These are phyloP conservation scores for Diatrype stigma DNA, from an alignment of 2,329 filamentous ascomycete genomes.

Conservation along the genomic window DNA sequence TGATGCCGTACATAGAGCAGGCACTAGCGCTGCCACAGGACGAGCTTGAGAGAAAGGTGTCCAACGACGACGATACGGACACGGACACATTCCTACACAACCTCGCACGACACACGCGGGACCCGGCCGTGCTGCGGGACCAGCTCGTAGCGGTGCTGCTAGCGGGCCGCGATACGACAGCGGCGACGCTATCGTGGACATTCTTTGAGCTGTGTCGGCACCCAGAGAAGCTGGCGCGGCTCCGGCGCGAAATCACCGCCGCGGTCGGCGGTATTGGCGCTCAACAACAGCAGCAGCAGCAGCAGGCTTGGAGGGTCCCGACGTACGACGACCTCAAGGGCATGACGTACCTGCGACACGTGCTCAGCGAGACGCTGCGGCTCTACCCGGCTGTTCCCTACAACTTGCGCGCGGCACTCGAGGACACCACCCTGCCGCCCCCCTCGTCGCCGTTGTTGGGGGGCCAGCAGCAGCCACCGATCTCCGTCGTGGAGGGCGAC, in stretches of 20 bases:
- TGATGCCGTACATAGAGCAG: conserved; percentile 64
- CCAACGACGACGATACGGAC: conserved; percentile 53
- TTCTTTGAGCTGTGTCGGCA: conserved; percentile 63
- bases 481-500: conserved; percentile 44
- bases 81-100: conserved; percentile 68
- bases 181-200: conserved; percentile 61
- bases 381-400: conserved; percentile 57
- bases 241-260: conserved; percentile 57
- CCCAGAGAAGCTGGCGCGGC: conserved; percentile 51
- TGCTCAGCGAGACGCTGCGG: conserved; percentile 41
- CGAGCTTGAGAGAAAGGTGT: conserved; percentile 66
- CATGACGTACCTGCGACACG: conserved; percentile 61
- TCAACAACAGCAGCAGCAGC: too few relatives aligned
- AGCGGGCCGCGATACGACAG: conserved; percentile 69
- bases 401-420: conserved; percentile 35
- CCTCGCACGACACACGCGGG: conserved; percentile 64
- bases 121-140: conserved; percentile 63
- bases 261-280: conserved; percentile 47
- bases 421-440: conserved; percentile 21
- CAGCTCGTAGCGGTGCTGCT: conserved; percentile 70
- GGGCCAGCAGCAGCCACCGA: conserved; percentile 21
- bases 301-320: too few relatives aligned
- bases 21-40: conserved; percentile 58
- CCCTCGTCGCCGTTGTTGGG: too few relatives aligned
- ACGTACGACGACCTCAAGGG: conserved; percentile 64